Evolutionary conservation across 2,329 filamentous ascomycete species (phyloP).

Genomic region (Chaetoscypha palmicola): DNA sequence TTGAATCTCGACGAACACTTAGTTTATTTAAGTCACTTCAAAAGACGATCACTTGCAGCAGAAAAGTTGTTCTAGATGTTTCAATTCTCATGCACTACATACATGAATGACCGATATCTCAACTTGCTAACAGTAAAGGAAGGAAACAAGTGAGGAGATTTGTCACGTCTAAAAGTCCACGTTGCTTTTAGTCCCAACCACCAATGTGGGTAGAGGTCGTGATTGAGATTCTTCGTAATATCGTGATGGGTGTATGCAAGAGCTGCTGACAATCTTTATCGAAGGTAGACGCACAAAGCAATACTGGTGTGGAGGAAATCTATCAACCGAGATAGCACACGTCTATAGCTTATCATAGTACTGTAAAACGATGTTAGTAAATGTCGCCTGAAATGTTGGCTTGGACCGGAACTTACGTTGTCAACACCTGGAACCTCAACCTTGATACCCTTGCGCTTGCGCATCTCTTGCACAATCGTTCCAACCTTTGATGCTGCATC

Average conservation of each 20-base stretch:
- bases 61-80: conserved; percentile 19
- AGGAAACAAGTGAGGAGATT: conserved; percentile 18
- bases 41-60: too few species aligned
- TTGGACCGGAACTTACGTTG: conserved; percentile 64
- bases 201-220: conserved; percentile 9
- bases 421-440: conserved; percentile 83
- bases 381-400: conserved; percentile 2
- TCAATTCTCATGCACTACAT: conserved; percentile 29
- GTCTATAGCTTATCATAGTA: conserved; percentile 99
- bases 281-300: conserved; percentile 20
- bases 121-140: conserved; percentile 18
- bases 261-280: conserved; percentile 21
- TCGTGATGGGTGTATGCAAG: conserved; percentile 23
- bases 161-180: conserved; percentile 21
- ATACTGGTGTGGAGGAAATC: conserved; percentile 23
- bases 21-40: too few species aligned
- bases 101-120: conserved; percentile 20
- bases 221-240: conserved; percentile 21
- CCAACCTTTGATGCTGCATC: conserved; percentile 78
- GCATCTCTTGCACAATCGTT: conserved; percentile 77
- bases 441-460: conserved; percentile 99
- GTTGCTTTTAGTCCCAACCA: conserved; percentile 17
- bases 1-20: too few species aligned
- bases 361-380: conserved; percentile 46
- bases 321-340: conserved; percentile 26